Conservation (phyloP, 2,329 filamentous ascomycete genomes). For the Phyllosticta capitalensis region DNA sequence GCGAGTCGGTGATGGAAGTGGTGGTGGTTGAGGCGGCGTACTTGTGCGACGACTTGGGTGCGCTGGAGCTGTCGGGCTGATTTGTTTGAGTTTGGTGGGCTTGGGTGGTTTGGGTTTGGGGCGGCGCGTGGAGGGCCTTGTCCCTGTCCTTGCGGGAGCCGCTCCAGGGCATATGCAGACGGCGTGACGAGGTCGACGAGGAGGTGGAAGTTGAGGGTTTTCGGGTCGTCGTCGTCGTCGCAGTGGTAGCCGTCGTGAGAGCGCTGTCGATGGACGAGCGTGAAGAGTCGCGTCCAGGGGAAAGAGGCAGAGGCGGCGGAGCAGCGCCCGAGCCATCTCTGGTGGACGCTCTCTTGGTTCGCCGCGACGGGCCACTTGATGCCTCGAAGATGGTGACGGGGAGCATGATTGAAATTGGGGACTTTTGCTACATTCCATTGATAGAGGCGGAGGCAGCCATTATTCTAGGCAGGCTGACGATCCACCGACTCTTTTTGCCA, state of each 20-base stretch:
- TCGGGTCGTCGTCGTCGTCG: background rate
- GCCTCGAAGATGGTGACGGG: background rate
- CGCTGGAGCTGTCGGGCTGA: background rate
- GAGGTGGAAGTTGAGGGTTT: background rate
- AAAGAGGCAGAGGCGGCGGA: too few species aligned
- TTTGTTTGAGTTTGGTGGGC: background rate
- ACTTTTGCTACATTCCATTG: too few species aligned
- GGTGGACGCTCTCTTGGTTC: too few species aligned
- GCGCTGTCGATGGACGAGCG: background rate
- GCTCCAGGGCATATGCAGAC: background rate
- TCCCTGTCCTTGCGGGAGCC: background rate
- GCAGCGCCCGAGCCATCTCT: background rate
- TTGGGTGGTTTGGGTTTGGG: background rate
- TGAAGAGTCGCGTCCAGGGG: background rate
- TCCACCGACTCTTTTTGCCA: too few species aligned
- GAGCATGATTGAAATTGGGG: too few species aligned
- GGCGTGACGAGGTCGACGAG: background rate
- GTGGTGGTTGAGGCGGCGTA: background rate
- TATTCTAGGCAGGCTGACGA: background rate
- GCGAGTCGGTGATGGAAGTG: background rate
- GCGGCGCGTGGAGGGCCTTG: background rate
- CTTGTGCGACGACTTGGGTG: background rate
- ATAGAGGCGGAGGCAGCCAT: too few species aligned
- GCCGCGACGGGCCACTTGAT: too few species aligned
- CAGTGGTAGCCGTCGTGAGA: background rate